Evolutionary conservation across 1,139 yeast species (phyloP), one percentile per base, ranked within the genome.

Genomic region (Candida dubliniensis): DNA sequence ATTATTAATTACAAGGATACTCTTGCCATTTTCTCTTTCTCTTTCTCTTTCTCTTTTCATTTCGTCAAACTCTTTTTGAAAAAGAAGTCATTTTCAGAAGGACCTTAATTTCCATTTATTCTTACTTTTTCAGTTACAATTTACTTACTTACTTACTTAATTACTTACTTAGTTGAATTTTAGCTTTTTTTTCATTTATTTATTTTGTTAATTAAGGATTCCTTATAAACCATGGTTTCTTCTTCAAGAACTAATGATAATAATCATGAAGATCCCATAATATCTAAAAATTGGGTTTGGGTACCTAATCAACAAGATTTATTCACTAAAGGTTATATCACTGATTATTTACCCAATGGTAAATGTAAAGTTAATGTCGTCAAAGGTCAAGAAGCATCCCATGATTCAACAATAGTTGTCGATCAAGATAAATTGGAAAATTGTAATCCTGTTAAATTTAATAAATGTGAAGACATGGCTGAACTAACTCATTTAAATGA

Each of bases 401-500:
- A 35, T 13, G 30, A 36, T 23, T 70, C 49, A 62, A 41, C 41
- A 55, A 47, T 50, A 15, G 42, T 65, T 11, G 71, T 82, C 4
- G 68, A 70, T 26, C 69, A 77, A 29, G 66, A 69, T 24, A 63
- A 66, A 27, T 69, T 84, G 15, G 86, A 87, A 51, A 81, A 82
- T 52, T 84, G 87, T 45, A 93, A 93, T 60, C 99, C 99, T 1
- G 76, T 84, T n/a, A 87, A 88, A 56, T 93, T 93, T 63, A 95
- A 93, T 64, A 85, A 83, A 57, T 91, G 95, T 48, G 83, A 87
- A 54, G 97, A 93, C 60, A 89, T 93, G 95, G 98, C 99, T 0
- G 96, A 91, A 55, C 73, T 93, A 55, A 95, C 99, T 1, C 91
- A 85, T 62, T 73, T 93, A 52, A 95, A 93, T 62, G 99, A 93